Base-by-base conservation (phyloP, 805 yeast species). In the Saccharomycopsis schoenii region DNA sequence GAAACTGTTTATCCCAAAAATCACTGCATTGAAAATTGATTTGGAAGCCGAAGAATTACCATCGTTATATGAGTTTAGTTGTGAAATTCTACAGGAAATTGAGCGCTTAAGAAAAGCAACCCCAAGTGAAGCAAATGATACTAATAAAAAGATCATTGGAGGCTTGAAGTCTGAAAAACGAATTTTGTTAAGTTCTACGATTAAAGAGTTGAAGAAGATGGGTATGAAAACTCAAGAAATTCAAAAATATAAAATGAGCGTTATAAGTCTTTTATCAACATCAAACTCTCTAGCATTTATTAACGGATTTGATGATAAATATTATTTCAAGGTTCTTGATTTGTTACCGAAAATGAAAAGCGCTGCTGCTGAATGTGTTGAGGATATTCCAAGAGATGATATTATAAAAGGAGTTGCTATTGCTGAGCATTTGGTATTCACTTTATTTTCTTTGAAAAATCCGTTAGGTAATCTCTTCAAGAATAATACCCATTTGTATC, bases 121-220 rank as follows among this genome's bases (percentile, higher is more conserved):
- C 1, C 99, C 99, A 1, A 73, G 74, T 1, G 79, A 75, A 2
- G 76, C 79, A 65, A 85, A 81, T 4, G 89, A 92, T 59, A 96
- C 88, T 43, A 84, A 83, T 65, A 90, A 91, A 73, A 87, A 87
- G 69, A 68, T 76, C 0, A 72, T 86, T 43, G 85, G 91, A 1
- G 79, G 89, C 6, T 76, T 94, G 72, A 88, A 86, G 68, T 79
- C 85, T n/a, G 93, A 89, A 68, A 94, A 94, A 73, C 78, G 85
- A 62, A 87, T 86, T 65, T 72, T 91, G 6, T 74, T 96, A 59
- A 87, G 94, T 72, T 89, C 85, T 61, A 81, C 91, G 0, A 73
- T 94, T 62, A 83, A 84, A 64, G 94, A 89, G 65, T 74, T 93
- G 59, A 81, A 83, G 69, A 75, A 84, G 61, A 82, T 89, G 69